Evolutionary conservation across 2,329 filamentous ascomycete genomes (phyloP), one percentile per base, ranked within the genome.

Genomic region (Podosphaera xanthii): DNA sequence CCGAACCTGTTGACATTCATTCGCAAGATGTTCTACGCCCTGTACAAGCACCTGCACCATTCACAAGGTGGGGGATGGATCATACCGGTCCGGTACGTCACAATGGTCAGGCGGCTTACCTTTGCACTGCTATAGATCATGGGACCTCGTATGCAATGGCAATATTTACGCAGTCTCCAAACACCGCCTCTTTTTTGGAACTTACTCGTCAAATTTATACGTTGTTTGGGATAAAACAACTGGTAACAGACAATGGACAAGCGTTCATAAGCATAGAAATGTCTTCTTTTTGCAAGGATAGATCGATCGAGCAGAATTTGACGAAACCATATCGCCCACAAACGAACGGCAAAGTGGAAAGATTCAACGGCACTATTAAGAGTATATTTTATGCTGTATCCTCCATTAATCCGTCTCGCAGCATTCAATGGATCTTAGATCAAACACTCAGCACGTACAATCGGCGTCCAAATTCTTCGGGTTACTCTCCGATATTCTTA

Each of bases 341-440:
- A 55, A 55, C 52, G 12, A 55, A 55, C 52, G 33, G 52, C 4
- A 35, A 55, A 38, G 52, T 55, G 31, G 52, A 55, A 55, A 55
- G 52, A 55, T 55, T 55, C 31, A n/a, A 55, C 34, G 33, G 52
- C 14, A 55, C 34, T 36, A 55, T 55, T n/a, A 55, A 55, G n/a
- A 55, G 31, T n/a, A 55, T 55, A 36, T 55, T 55, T 4, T 55
- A 55, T n/a, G 52, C 52, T 4, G 14, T 55, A 38, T 55, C 52
- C 14, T 55, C 33, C 8, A 55, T 35, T 14, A 55, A 55, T 55
- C 33, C 31, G 34, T 40, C 33, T n/a, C 52, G 52, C 34, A 55
- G 52, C n/a, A 55, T 40, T 38, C 52, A 55, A 38, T 55, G 33
- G 52, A 55, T 55, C 34, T 55, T 36, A 55, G 52, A 55, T n/a